Percentiles rank a stretch among this genome's conserved stretches.
Evolutionary conservation across 768 basidiomycete genomes (phyloP).

Genomic region (Candolleomyces efflorescens): DNA sequence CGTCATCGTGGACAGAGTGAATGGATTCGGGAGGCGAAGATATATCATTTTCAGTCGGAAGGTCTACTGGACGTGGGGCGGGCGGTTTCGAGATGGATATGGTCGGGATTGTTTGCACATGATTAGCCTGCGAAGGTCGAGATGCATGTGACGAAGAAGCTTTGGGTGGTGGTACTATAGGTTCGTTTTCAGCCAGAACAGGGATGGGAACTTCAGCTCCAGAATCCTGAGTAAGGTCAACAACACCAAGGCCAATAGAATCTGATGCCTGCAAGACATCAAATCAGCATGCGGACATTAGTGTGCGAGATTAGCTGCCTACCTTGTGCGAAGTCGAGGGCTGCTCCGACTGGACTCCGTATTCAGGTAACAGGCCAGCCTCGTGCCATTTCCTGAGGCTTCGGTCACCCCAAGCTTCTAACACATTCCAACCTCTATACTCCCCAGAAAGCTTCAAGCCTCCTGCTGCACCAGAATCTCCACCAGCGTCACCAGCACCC

Average conservation of each 20-base stretch:
- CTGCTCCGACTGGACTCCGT: conserved; percentile 31
- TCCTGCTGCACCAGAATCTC: conserved; percentile 63
- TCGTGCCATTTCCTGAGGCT: conserved; percentile 86
- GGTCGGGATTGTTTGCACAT: conserved; percentile 35
- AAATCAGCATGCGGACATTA: conserved; percentile 13
- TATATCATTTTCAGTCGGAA: conserved; percentile 65
- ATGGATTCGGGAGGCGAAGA: conserved; percentile 43
- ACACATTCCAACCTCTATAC: conserved; percentile 87
- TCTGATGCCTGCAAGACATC: conserved; percentile 32
- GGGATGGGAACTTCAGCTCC: conserved; percentile 60
- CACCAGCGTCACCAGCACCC: conserved; percentile 75
- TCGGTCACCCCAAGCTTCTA: conserved; percentile 92
- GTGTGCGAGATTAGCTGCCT: conserved; percentile 7
- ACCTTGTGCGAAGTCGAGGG: conserved; percentile 48
- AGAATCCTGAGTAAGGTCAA: conserved; percentile 34
- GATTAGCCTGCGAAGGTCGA: conserved; percentile 13
- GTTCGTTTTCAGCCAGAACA: conserved; percentile 42
- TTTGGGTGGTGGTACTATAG: conserved; percentile 27
- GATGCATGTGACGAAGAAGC: conserved; percentile 17
- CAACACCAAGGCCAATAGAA: conserved; percentile 40
- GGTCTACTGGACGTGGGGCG: conserved; percentile 61
- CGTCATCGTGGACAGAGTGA: conserved; percentile 36
- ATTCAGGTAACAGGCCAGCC: conserved; percentile 63
- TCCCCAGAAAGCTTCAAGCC: conserved; percentile 77
- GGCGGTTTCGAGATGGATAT: conserved; percentile 70